Conservation (phyloP, 352 stramenopile species). For the Globisporangium perplexum region DNA sequence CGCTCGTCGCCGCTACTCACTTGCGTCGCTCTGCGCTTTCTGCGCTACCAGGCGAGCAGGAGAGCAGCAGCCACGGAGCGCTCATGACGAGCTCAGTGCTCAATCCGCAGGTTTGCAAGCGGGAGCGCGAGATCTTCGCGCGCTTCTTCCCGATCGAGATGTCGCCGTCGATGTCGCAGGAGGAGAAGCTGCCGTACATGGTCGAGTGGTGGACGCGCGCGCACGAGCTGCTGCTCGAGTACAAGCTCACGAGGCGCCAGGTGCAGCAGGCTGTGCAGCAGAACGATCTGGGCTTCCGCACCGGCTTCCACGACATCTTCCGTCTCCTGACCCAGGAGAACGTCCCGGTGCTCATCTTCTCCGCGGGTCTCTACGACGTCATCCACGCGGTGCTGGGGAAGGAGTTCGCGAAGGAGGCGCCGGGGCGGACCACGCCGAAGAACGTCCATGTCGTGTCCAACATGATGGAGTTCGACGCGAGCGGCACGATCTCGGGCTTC, state of each 20-base stretch:
- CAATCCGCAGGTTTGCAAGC: constrained; percentile 22
- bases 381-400: constrained; percentile 33
- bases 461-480: constrained; percentile 69
- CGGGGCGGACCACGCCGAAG: no score
- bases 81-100: constrained; percentile 46
- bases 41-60: constrained; percentile 2
- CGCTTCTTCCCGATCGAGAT: constrained; percentile 80
- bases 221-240: constrained; percentile 41
- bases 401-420: constrained; percentile 23
- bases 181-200: constrained; percentile 78
- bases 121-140: constrained; percentile 40
- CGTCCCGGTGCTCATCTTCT: constrained; percentile 64
- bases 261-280: constrained; percentile 31
- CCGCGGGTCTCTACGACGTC: constrained; percentile 20
- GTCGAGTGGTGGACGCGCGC: constrained; percentile 55
- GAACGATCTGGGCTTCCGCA: constrained; percentile 31
- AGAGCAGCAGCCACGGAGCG: constrained; percentile 26
- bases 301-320: constrained; percentile 46
- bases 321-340: constrained; percentile 23
- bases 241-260: constrained; percentile 35
- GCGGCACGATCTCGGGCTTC: constrained; percentile 35
- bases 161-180: constrained; percentile 49
- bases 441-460: constrained; percentile 83
- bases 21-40: no score
- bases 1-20: no score